These are phyloP conservation scores for Polytrichum formosum DNA, from an alignment of 225 moss, liverwort and hornwort genomes.

Conservation along the genomic window DNA sequence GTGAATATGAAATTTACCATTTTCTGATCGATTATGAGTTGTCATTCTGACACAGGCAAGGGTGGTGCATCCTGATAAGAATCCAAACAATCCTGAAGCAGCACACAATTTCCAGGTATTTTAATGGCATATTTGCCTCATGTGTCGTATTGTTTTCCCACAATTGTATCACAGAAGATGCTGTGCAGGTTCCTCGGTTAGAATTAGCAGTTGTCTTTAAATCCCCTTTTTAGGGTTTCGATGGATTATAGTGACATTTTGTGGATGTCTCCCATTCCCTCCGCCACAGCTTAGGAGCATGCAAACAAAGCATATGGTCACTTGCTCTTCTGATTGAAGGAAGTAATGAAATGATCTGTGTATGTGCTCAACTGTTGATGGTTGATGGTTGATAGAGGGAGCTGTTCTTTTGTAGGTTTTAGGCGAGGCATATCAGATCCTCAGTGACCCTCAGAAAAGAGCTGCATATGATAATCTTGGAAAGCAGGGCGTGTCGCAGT, in stretches of 20 bases:
- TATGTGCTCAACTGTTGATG: not conserved
- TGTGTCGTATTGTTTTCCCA: too few species aligned
- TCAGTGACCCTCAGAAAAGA: slow-evolving; percentile 70
- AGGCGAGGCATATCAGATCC: slow-evolving; percentile 94
- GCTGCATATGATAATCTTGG: slow-evolving; percentile 72
- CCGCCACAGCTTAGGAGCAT: too few species aligned
- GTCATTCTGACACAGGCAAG: slow-evolving; percentile 28
- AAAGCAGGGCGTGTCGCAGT: slow-evolving; percentile 46
- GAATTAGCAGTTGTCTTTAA: too few species aligned
- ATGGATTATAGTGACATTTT: too few species aligned
- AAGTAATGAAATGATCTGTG: not conserved
- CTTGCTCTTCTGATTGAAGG: too few species aligned
- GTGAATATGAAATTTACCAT: too few species aligned
- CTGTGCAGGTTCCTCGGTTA: too few species aligned
- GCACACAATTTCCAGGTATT: slow-evolving; percentile 54
- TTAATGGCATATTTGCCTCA: not conserved
- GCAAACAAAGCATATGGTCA: too few species aligned
- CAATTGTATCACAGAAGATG: too few species aligned
- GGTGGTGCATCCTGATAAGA: slow-evolving; percentile 52
- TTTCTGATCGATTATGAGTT: not conserved
- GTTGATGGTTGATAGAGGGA: not conserved
- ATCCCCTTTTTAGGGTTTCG: too few species aligned
- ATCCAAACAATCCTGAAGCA: slow-evolving; percentile 51
- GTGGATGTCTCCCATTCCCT: too few species aligned
- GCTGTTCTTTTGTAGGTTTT: slow-evolving; percentile 47